phyloP scores from a whole-genome alignment of 2,329 filamentous ascomycete genomes.

The Neopestalotiopsis clavispora region DNA sequence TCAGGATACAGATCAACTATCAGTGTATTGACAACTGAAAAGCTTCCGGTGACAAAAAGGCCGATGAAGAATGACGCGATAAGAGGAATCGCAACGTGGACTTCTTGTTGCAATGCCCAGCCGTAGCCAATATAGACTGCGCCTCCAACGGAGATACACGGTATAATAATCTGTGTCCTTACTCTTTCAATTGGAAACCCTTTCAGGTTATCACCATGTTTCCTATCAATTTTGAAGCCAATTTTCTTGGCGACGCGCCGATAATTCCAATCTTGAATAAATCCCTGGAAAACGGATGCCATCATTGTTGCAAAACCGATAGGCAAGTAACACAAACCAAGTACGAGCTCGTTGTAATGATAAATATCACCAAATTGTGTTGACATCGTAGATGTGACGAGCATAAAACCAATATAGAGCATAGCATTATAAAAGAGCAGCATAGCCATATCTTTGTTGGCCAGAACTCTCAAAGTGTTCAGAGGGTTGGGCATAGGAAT shows the following conservation, averaged over 20 bases:
- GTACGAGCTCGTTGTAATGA: constrained; percentile 52
- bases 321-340: constrained; percentile 60
- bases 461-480: constrained; percentile 56
- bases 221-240: constrained; percentile 65
- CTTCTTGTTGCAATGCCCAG: constrained; percentile 58
- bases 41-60: constrained; percentile 63
- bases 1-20: constrained; percentile 67
- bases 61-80: constrained; percentile 63
- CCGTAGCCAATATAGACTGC: constrained; percentile 59
- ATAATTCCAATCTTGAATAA: constrained; percentile 71
- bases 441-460: constrained; percentile 62
- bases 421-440: constrained; percentile 57
- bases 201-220: constrained; percentile 56
- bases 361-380: constrained; percentile 58
- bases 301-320: constrained; percentile 56
- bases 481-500: constrained; percentile 62
- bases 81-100: constrained; percentile 58
- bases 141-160: constrained; percentile 59
- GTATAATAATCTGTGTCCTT: constrained; percentile 58
- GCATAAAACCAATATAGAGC: constrained; percentile 62
- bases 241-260: constrained; percentile 66
- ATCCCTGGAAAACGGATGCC: constrained; percentile 60
- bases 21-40: constrained; percentile 66
- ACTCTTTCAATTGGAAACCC: constrained; percentile 61
- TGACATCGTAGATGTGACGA: constrained; percentile 56